phyloP scores from a whole-genome alignment of 306 rosid genomes.

The Acacia acuminata region DNA sequence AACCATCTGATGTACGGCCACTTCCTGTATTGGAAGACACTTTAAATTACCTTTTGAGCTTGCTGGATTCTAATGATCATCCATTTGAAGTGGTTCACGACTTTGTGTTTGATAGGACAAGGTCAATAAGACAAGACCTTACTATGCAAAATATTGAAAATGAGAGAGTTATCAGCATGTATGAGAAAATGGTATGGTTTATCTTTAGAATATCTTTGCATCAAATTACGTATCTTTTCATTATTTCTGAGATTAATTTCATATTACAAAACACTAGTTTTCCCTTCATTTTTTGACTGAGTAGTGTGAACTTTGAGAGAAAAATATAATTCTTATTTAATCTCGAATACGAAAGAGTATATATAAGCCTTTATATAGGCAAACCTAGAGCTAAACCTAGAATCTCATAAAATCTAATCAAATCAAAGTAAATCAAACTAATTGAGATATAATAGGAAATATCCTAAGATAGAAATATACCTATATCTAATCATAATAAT shows the following conservation, averaged over 20 bases:
- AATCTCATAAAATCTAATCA: too few species aligned
- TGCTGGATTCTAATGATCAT: conserved; percentile 59
- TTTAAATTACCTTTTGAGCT: conserved; percentile 56
- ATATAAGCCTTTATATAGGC: too few species aligned
- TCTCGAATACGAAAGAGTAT: too few species aligned
- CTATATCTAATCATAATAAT: too few species aligned
- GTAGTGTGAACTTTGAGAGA: too few species aligned
- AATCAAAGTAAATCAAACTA: too few species aligned
- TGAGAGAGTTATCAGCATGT: conserved; percentile 62
- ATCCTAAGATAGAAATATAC: too few species aligned
- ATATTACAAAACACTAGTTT: neutral
- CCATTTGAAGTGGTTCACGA: conserved; percentile 83
- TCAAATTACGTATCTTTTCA: conserved; percentile 13
- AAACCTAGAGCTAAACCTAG: too few species aligned
- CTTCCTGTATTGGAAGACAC: conserved; percentile 75
- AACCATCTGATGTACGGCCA: conserved; percentile 80
- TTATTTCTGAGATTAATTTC: conserved; percentile 13
- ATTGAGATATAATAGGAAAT: too few species aligned
- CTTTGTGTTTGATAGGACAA: conserved; percentile 87
- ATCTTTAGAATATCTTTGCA: conserved; percentile 14
- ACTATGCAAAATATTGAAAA: conserved; percentile 75
- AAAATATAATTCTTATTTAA: too few species aligned
- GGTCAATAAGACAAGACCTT: conserved; percentile 93
- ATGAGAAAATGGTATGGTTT: conserved; percentile 74
- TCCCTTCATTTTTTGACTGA: neutral